Base-by-base conservation (phyloP, 768 basidiomycete species). In the Tulasnella sp. region DNA sequence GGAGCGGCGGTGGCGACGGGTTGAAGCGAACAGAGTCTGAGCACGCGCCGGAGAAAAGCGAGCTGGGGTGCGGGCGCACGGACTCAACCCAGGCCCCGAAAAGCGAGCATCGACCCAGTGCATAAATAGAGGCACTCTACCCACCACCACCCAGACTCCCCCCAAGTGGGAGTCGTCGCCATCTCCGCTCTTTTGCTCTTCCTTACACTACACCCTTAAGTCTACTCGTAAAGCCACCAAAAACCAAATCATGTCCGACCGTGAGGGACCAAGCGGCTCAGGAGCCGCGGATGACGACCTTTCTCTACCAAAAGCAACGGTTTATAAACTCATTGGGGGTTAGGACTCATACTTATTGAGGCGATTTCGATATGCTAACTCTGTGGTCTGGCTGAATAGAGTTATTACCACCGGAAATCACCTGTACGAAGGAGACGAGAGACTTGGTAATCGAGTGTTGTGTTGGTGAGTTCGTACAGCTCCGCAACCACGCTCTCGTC, bases 361-460 rank as follows among this genome's bases (percentile, higher is more conserved):
- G 2, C 26, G 55, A 40, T 46, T 40, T 48, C 29, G 70, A 44
- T 74, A 51, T 70, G 39, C 55, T 55, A 77, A 75, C 77, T 42
- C 75, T 51, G 55, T 79, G 79, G 51, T 51, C n/a, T 23, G 51
- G 23, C 20, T 7, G 20, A n/a, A 23, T 83, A 99, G 98, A 99
- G 82, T 85, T 98, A 80, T 89, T 99, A 20, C 95, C 97, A 32
- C 89, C 85, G 81, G 96, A 98, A 82, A 88, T 97, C 16, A 87
- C 90, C 40, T 98, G 95, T 82, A 90, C 96, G 35, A 99, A 98
- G 85, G 98, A 99, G 82, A 97, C 97, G 80, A 92, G 95, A 81
- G 98, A 99, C 87, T 85, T 99, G 80, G 92, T 99, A 57, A 96
- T 96, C 84, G 96, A 98, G 86, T 99, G 96, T 82, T 98, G 97